These are phyloP conservation scores for Ceriops zippeliana DNA, from an alignment of 345 rosid species.

Conservation along the genomic window DNA sequence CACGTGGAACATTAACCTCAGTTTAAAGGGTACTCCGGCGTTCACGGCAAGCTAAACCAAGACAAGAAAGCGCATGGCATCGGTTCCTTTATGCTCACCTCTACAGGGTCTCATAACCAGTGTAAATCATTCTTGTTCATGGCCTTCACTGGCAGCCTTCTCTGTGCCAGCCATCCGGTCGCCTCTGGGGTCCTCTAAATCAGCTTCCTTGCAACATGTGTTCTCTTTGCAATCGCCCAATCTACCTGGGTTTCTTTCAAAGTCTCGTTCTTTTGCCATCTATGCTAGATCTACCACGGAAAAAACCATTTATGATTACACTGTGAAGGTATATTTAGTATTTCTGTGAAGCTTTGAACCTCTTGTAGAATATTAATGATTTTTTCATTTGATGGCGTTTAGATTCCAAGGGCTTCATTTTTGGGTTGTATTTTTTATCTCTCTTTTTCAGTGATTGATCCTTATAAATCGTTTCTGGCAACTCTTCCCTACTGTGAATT, in stretches of 20 bases:
- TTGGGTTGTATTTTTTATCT: background rate
- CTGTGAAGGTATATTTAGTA: conserved; percentile 57
- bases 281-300: conserved; percentile 69
- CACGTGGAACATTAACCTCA: conserved; percentile 10
- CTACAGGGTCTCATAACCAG: conserved; percentile 20
- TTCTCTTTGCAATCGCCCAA: conserved; percentile 33
- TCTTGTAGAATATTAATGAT: no score
- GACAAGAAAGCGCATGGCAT: conserved; percentile 26
- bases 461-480: no score
- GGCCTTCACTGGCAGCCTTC: conserved; percentile 32
- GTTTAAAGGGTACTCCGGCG: background rate
- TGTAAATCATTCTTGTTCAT: conserved; percentile 11
- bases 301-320: conserved; percentile 64
- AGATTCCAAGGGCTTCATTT: background rate
- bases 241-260: conserved; percentile 34
- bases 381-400: no score
- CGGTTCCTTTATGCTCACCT: conserved; percentile 41
- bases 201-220: conserved; percentile 46
- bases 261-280: conserved; percentile 41
- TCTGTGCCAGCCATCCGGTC: conserved; percentile 38
- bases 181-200: conserved; percentile 45
- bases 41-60: background rate
- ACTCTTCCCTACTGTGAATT: no score
- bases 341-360: background rate
- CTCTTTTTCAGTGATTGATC: no score